These are phyloP conservation scores for Camellia granthamiana DNA, from an alignment of 148 eudicot genomes.

Conservation along the genomic window DNA sequence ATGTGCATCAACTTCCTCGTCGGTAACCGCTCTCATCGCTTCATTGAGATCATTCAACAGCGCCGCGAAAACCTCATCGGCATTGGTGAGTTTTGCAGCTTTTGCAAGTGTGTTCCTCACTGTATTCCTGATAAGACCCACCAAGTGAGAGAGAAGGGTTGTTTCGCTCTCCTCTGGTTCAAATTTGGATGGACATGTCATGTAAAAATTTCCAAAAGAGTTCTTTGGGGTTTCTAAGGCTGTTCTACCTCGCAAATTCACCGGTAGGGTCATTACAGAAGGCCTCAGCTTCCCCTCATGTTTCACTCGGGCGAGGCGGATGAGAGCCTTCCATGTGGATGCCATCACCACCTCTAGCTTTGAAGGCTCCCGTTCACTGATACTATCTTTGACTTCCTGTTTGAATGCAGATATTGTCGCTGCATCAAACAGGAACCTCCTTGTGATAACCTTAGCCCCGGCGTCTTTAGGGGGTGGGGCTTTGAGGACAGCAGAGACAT, in stretches of 20 bases:
- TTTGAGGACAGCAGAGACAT: background rate
- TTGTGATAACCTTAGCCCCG: background rate
- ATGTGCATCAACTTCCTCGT: background rate
- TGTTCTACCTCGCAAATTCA: constrained; percentile 1
- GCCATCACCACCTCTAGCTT: background rate
- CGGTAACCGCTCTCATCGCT: background rate
- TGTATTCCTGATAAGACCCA: background rate
- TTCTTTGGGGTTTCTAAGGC: background rate
- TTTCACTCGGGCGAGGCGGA: background rate
- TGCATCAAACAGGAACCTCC: background rate
- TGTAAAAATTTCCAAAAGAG: background rate
- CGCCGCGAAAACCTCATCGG: background rate
- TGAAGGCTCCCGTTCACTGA: background rate
- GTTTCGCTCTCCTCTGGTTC: background rate
- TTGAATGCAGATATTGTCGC: background rate
- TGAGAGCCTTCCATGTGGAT: background rate
- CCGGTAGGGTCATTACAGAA: background rate
- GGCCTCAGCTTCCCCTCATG: background rate
- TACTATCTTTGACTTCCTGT: background rate
- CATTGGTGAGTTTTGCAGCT: background rate
- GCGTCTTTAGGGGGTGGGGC: background rate
- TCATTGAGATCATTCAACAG: background rate
- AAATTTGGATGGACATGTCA: background rate
- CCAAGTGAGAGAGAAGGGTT: background rate
- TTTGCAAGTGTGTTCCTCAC: background rate